Percentiles rank a stretch among this genome's conserved stretches.
Conservation (phyloP, 1,284 basidiomycete genomes). For the Heterobasidion annosum region DNA sequence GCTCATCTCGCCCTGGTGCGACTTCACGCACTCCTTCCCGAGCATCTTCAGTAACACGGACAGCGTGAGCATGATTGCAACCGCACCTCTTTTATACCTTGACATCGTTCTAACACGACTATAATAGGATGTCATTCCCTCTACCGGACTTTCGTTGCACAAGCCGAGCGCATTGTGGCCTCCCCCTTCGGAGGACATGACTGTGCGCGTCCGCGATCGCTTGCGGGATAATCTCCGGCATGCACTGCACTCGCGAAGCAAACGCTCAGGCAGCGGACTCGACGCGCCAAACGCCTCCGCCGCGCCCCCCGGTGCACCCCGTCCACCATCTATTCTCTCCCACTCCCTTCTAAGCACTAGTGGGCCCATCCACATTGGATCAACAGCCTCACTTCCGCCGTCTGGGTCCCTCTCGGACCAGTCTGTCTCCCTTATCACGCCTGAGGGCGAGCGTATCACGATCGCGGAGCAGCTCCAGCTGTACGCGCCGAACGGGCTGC, state of each 20-base stretch:
- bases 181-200: slow-evolving; percentile 73
- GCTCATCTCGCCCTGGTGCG: slow-evolving; percentile 87
- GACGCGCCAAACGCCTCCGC: not conserved
- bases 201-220: slow-evolving; percentile 49
- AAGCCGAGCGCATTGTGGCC: slow-evolving; percentile 91
- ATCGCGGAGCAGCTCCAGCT: slow-evolving; percentile 78
- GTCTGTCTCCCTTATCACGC: slow-evolving; percentile 31
- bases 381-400: slow-evolving; percentile 34
- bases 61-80: slow-evolving; percentile 41
- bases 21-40: slow-evolving; percentile 92
- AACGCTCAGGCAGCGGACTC: not conserved
- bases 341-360: slow-evolving; percentile 7
- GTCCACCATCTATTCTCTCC: slow-evolving; percentile 4
- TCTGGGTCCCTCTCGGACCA: slow-evolving; percentile 24
- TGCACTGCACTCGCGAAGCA: slow-evolving; percentile 26
- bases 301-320: not conserved
- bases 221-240: slow-evolving; percentile 58
- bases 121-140: slow-evolving; percentile 63
- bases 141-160: slow-evolving; percentile 60
- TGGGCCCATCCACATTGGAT: slow-evolving; percentile 27
- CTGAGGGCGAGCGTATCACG: slow-evolving; percentile 41
- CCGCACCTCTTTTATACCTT: not conserved
- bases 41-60: slow-evolving; percentile 81
- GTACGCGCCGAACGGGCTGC: slow-evolving; percentile 80
- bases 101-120: not conserved